Evolutionary conservation across 2,329 filamentous ascomycete species (phyloP).

Genomic region (Aureobasidium leucospermi): DNA sequence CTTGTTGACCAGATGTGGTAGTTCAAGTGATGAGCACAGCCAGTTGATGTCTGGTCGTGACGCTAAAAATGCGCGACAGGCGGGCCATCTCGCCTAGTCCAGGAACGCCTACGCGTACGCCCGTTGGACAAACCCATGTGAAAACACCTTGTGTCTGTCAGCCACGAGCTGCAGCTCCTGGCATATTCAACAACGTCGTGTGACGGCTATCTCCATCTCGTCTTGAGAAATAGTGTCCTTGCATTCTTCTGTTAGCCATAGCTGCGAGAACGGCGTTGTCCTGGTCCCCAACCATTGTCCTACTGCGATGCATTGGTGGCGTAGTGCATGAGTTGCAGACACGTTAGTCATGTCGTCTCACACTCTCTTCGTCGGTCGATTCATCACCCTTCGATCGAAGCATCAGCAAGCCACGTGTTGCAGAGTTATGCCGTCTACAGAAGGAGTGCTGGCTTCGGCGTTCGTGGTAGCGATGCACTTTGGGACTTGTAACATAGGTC

Average conservation of each 20-base stretch:
- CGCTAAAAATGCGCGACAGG: slow-evolving; percentile 7
- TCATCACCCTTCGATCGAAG: not conserved
- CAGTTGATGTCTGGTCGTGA: slow-evolving; percentile 2
- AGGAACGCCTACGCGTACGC: slow-evolving; percentile 9
- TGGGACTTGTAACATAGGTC: too few species aligned
- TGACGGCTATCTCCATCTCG: not conserved
- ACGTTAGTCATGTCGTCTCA: not conserved
- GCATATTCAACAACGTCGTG: not conserved
- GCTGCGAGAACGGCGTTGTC: not conserved
- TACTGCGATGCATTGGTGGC: not conserved
- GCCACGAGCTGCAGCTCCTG: not conserved
- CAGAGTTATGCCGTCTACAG: too few species aligned
- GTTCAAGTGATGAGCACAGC: not conserved
- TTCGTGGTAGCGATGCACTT: too few species aligned
- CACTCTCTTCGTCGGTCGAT: not conserved
- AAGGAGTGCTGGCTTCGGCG: not conserved
- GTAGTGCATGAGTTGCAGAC: not conserved
- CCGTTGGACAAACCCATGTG: not conserved
- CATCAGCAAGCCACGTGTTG: not conserved
- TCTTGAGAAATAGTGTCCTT: not conserved
- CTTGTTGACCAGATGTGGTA: not conserved
- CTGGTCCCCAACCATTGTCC: not conserved
- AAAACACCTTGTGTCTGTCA: not conserved
- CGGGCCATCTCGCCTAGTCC: not conserved
- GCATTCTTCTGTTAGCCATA: not conserved